Conservation (phyloP, 345 rosid genomes). For the Lumnitzera racemosa region DNA sequence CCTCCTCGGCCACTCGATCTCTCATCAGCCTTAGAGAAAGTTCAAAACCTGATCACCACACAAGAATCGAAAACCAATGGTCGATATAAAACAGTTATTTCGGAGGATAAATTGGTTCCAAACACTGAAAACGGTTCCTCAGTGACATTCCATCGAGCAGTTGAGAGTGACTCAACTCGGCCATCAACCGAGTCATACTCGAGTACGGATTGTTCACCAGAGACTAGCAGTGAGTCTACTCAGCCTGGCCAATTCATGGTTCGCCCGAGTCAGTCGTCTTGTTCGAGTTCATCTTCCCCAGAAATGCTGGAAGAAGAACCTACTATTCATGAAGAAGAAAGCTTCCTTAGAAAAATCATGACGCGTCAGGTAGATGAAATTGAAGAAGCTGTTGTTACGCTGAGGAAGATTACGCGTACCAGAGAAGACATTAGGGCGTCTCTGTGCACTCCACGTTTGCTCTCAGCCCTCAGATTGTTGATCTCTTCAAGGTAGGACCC, state of each 20-base stretch:
- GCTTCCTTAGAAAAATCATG: constrained; percentile 35
- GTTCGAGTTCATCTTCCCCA: constrained; percentile 51
- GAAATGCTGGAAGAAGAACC: constrained; percentile 27
- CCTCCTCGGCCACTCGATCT: constrained; percentile 50
- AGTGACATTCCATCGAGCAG: constrained; percentile 29
- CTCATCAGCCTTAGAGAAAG: constrained; percentile 40
- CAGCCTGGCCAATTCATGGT: constrained; percentile 39
- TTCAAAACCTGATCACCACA: constrained; percentile 27
- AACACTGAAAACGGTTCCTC: constrained; percentile 30
- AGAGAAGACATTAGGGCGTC: constrained; percentile 34
- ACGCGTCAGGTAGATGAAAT: constrained; percentile 37
- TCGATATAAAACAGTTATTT: not conserved
- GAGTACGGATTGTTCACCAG: constrained; percentile 45
- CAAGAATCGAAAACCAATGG: not conserved
- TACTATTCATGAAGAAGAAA: constrained; percentile 42
- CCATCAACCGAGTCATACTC: constrained; percentile 28
- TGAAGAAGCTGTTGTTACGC: constrained; percentile 51
- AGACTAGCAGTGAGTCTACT: constrained; percentile 10
- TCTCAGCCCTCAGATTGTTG: constrained; percentile 39
- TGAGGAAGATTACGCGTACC: constrained; percentile 50
- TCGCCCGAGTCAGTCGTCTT: constrained; percentile 58
- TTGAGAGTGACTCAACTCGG: constrained; percentile 38
- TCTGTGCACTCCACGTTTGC: constrained; percentile 51
- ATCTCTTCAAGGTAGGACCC: constrained; percentile 38
- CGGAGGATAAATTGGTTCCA: constrained; percentile 27